Evolutionary conservation across 352 stramenopile species (phyloP).

Genomic region (Globisporangium lucens): DNA sequence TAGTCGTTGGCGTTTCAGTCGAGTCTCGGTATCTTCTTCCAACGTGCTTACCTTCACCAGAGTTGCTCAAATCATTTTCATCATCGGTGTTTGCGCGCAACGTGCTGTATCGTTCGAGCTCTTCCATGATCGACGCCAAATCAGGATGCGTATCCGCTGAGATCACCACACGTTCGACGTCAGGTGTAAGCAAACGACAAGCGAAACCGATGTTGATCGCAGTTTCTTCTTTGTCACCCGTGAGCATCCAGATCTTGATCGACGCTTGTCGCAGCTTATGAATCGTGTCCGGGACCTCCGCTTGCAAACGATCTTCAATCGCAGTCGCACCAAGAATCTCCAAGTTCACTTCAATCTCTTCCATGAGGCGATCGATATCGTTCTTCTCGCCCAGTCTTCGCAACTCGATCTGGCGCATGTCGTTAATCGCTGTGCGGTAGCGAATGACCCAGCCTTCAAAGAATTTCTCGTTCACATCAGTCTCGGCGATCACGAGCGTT

Average conservation of each 20-base stretch:
- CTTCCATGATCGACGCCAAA: slow-evolving; percentile 52
- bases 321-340: slow-evolving; percentile 89
- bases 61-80: slow-evolving; percentile 10
- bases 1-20: slow-evolving; percentile 7
- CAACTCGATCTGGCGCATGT: slow-evolving; percentile 85
- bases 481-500: slow-evolving; percentile 84
- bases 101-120: slow-evolving; percentile 51
- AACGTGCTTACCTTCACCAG: slow-evolving; percentile 1
- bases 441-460: slow-evolving; percentile 65
- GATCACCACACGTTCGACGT: slow-evolving; percentile 90
- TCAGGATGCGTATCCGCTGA: slow-evolving; percentile 74
- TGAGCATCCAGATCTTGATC: slow-evolving; percentile 96
- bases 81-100: slow-evolving; percentile 9
- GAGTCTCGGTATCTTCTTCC: slow-evolving; percentile 11
- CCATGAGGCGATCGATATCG: slow-evolving; percentile 78
- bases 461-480: slow-evolving; percentile 51
- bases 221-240: slow-evolving; percentile 94
- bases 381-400: slow-evolving; percentile 70
- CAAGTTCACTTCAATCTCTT: slow-evolving; percentile 85
- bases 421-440: slow-evolving; percentile 78
- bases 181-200: slow-evolving; percentile 85
- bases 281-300: slow-evolving; percentile 91
- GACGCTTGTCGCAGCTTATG: slow-evolving; percentile 88
- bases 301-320: slow-evolving; percentile 94
- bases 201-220: slow-evolving; percentile 96